Evolutionary conservation across 108 stramenopile species (phyloP), one percentile per base, ranked within the genome.

Genomic region (Fistulifera solaris): DNA sequence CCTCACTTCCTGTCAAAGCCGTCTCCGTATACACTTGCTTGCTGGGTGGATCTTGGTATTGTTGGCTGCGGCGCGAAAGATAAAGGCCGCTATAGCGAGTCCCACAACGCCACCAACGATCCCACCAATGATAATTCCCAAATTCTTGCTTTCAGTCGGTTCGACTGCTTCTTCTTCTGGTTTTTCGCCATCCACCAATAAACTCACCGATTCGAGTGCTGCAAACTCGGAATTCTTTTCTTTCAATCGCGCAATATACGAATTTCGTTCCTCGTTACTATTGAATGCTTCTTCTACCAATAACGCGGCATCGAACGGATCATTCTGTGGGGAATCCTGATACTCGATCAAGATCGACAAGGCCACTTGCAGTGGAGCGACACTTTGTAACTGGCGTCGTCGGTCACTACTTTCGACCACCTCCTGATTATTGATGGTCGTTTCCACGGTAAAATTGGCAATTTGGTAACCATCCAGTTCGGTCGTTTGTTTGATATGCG

Each of bases 231-330:
- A 2, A 16, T 40, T 40, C 22, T 26, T 54, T 13, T 16, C 8
- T 56, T 66, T 14, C 38, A 77, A 52, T 13, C 40, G 24, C 8
- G 27, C 42, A 15, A 71, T 21, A 49, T 63, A 78, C 15, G 39
- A 15, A 11, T 38, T 8, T 16, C 56, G 48, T 21, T 62, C 60
- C 1, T 31, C 58, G 21, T 28, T 42, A 2, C 40, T 56, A 38
- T 64, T 55, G 38, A 66, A 73, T 2, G 77, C 60, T 35, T 40
- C 42, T 15, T 27, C 67, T 6, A 72, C 58, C 40, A 68, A 51
- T 13, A 12, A 15, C n/a, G 52, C 51, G 10, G 60, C 4, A 38
- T 72, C 65, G 27, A 56, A 21, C 27, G 62, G 50, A 15, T 68
- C 26, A 17, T 27, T n/a, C 31, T 5, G 16, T 16, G 23, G 8